Evolutionary conservation across 2,329 filamentous ascomycete genomes (phyloP).

Genomic region (Colletotrichum australisinense): DNA sequence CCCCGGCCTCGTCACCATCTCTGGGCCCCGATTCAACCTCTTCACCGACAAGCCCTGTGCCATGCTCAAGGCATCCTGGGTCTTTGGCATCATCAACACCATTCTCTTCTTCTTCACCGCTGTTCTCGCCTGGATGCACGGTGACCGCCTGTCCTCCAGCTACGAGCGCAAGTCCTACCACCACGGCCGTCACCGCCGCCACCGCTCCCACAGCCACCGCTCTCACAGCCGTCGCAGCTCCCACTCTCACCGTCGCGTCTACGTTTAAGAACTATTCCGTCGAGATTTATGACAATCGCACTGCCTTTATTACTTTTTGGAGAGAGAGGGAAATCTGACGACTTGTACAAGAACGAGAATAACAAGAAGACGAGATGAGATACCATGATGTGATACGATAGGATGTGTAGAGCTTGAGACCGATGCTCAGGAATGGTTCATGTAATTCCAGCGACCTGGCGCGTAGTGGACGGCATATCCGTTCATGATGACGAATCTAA

Average conservation of each 20-base stretch:
- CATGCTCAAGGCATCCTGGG: constrained; percentile 93
- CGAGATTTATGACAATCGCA: background rate
- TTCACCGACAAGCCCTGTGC: constrained; percentile 81
- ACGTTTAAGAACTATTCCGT: constrained; percentile 22
- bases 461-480: background rate
- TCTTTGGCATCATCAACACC: constrained; percentile 88
- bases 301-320: background rate
- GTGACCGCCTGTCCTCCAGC: constrained; percentile 52
- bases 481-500: constrained; percentile 31
- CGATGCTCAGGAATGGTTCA: background rate
- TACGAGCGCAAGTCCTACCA: constrained; percentile 56
- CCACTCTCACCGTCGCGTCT: constrained; percentile 38
- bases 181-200: constrained; percentile 39
- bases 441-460: background rate
- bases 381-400: constrained; percentile 25
- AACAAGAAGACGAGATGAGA: background rate
- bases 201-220: constrained; percentile 48
- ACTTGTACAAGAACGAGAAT: background rate
- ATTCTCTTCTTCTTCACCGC: constrained; percentile 84
- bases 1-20: constrained; percentile 70
- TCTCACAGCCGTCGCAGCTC: constrained; percentile 41
- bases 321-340: background rate
- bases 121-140: constrained; percentile 74
- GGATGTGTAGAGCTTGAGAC: background rate
- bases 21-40: constrained; percentile 62